Evolutionary conservation across 1,284 basidiomycete genomes (phyloP).

Genomic region (Sanguinoderma infundibulare): DNA sequence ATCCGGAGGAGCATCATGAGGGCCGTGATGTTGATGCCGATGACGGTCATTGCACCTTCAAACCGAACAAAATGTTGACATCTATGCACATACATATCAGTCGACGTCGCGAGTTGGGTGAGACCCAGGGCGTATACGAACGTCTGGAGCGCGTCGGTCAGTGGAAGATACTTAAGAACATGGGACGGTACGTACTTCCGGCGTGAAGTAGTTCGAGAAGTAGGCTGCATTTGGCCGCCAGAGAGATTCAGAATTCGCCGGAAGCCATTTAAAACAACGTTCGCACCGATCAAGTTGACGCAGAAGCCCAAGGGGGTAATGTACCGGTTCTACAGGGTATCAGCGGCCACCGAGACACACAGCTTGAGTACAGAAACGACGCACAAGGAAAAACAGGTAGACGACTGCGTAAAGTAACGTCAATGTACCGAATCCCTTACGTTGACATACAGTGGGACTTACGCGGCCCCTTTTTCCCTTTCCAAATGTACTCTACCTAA

Average conservation of each 20-base stretch:
- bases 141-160: background rate
- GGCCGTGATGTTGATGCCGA: constrained; percentile 51
- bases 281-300: constrained; percentile 49
- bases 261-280: too few species aligned
- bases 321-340: constrained; percentile 46
- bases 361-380: constrained; percentile 17
- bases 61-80: constrained; percentile 53
- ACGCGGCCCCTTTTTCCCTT: constrained; percentile 44
- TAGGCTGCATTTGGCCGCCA: constrained; percentile 41
- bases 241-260: background rate
- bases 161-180: background rate
- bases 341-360: too few species aligned
- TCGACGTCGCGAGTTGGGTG: background rate
- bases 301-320: constrained; percentile 55
- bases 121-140: background rate
- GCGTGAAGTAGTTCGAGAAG: constrained; percentile 45
- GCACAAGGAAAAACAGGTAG: constrained; percentile 52
- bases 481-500: constrained; percentile 50
- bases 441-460: constrained; percentile 23
- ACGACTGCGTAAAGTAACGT: constrained; percentile 38
- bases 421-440: background rate
- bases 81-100: constrained; percentile 28
- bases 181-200: constrained; percentile 38
- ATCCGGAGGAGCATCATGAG: constrained; percentile 64
- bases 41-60: constrained; percentile 53